Evolutionary conservation across 164 flowering plant species (phyloP), one percentile per base, ranked within the genome.

Genomic region (Vitis rupestris): DNA sequence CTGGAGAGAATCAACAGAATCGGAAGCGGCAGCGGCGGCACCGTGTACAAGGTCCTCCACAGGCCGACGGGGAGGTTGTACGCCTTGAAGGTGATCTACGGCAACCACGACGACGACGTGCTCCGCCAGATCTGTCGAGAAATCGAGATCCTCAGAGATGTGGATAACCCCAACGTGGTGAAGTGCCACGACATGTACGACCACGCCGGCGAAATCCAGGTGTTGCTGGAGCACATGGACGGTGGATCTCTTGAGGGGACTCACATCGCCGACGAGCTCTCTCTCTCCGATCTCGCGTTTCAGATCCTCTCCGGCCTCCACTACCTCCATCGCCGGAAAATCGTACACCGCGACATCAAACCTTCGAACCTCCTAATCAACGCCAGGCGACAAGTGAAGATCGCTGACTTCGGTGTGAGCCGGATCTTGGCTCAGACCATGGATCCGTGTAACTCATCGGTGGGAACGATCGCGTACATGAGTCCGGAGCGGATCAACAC

Each of bases 401-500:
- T 91, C 54, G 97, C 98, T 0, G 94, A 93, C 63, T 93, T 93
- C 50, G 97, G 98, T 2, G 94, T 89, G 2, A 74, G 88, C 50
- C 67, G 93, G 65, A 80, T 91, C 23, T 71, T 93, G 8, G 85
- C 79, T 0, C 90, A 88, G 73, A 91, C 95, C 13, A 88, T 93
- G 90, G 97, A 89, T 74, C 86, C 90, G 0, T 93, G 98, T 68
- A 83, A 90, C 64, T 88, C 95, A 0, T 80, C 93, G 4, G 95
- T 90, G 0, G 97, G 98, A 15, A 93, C 97, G 4, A 87, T 89
- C 30, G 97, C 98, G 5, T 93, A 91, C 71, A 93, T 91, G 98
- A 91, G 97, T 50, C 97, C 97, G 0, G 97, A 93, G 67, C 59
- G 95, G 68, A 89, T 93, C 71, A 87, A 94, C 64, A 89, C 98